These are phyloP conservation scores for Beauveria rudraprayagi DNA, from an alignment of 2,329 filamentous ascomycete species.

Conservation along the genomic window DNA sequence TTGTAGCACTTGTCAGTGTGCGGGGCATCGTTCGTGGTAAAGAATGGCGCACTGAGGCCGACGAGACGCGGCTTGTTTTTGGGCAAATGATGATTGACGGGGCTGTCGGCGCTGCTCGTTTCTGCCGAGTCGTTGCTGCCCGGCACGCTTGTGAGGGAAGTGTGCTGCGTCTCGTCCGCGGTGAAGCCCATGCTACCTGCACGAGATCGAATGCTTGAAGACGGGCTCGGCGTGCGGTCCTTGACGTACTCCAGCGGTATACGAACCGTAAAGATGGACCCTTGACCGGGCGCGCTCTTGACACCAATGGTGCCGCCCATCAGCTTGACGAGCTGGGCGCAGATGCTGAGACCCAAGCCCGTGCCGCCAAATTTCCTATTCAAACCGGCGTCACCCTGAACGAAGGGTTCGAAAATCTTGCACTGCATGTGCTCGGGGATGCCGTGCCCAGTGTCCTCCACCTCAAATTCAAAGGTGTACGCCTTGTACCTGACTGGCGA, in stretches of 20 bases:
- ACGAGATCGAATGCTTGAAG: conserved; percentile 26
- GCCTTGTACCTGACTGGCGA: conserved; percentile 40
- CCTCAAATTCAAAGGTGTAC: conserved; percentile 79
- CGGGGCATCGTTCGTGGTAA: conserved; percentile 38
- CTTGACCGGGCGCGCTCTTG: conserved; percentile 62
- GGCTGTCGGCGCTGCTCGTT: background rate
- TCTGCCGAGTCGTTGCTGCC: background rate
- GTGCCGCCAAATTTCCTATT: conserved; percentile 89
- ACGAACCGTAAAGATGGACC: conserved; percentile 73
- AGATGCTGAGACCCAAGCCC: conserved; percentile 81
- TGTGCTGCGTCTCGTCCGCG: background rate
- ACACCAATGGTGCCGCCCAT: conserved; percentile 75
- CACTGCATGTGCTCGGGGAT: conserved; percentile 71
- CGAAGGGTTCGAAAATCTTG: conserved; percentile 87
- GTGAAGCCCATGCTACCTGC: conserved; percentile 36
- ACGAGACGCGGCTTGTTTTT: conserved; percentile 64
- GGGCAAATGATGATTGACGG: conserved; percentile 14
- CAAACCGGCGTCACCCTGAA: conserved; percentile 85
- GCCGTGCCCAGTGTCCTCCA: conserved; percentile 80
- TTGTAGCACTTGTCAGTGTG: background rate
- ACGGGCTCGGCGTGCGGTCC: conserved; percentile 41
- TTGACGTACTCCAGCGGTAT: conserved; percentile 74
- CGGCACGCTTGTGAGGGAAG: conserved; percentile 11
- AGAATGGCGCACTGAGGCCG: conserved; percentile 77
- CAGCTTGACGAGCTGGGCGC: conserved; percentile 74